Conservation (phyloP, 768 basidiomycete genomes). For the Auricularia sp. region DNA sequence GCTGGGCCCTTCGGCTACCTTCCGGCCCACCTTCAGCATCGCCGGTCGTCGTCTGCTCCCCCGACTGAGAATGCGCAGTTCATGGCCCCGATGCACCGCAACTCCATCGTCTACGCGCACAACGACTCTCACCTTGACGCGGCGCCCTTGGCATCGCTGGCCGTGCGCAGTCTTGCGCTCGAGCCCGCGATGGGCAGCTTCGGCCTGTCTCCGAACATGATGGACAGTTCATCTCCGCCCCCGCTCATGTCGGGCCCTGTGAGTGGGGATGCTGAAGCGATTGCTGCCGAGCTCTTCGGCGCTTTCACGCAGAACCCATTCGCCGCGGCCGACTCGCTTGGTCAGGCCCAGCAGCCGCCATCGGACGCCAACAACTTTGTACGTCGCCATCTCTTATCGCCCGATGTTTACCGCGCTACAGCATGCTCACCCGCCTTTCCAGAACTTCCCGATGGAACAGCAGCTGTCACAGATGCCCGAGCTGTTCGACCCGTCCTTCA, state of each 20-base stretch:
- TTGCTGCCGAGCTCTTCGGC: neutral
- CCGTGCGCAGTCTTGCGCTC: neutral
- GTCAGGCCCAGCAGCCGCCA: neutral
- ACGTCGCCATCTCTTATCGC: neutral
- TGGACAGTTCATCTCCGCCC: neutral
- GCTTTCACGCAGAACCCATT: neutral
- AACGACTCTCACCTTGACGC: neutral
- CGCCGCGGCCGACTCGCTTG: neutral
- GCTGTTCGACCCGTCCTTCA: neutral
- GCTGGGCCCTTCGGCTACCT: slow-evolving; percentile 6
- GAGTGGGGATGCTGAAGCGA: neutral
- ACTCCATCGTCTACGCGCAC: neutral
- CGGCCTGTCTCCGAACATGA: neutral
- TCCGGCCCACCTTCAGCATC: slow-evolving; percentile 26
- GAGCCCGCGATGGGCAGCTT: neutral
- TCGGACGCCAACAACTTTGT: neutral
- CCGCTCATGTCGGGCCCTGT: neutral
- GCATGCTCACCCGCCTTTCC: neutral
- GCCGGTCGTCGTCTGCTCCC: slow-evolving; percentile 55
- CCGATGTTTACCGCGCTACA: neutral
- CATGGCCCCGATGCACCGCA: neutral
- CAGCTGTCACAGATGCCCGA: neutral
- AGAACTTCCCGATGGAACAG: neutral
- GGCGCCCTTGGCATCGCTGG: neutral
- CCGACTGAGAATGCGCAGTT: slow-evolving; percentile 7